Conservation (phyloP, 208 protist genomes). For the Wallacemonas rigidus region DNA sequence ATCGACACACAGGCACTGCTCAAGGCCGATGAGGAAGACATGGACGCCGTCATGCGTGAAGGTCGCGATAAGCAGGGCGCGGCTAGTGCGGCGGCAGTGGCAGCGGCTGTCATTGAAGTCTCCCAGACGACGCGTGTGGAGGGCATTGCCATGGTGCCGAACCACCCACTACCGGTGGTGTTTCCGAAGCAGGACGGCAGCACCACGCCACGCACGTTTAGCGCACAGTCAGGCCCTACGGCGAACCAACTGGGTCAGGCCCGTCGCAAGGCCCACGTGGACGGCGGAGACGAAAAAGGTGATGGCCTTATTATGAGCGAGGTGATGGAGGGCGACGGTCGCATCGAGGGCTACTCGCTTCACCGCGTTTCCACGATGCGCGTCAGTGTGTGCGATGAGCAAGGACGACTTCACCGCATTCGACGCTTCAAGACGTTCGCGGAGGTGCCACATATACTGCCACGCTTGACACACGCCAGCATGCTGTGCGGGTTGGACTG, state of each 20-base stretch:
- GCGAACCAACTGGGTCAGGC: slow-evolving; percentile 20
- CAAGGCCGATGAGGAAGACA: slow-evolving; percentile 47
- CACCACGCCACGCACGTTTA: slow-evolving; percentile 41
- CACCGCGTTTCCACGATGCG: slow-evolving; percentile 36
- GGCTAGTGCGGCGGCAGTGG: slow-evolving; percentile 60
- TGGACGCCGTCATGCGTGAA: slow-evolving; percentile 56
- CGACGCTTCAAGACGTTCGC: slow-evolving; percentile 50
- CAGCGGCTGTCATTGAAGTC: slow-evolving; percentile 59
- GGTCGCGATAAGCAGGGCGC: slow-evolving; percentile 62
- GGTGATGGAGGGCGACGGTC: slow-evolving; percentile 46
- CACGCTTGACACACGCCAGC: slow-evolving; percentile 40
- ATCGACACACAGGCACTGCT: slow-evolving; percentile 19
- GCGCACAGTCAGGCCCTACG: slow-evolving; percentile 48
- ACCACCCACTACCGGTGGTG: slow-evolving; percentile 62
- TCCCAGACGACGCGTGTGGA: slow-evolving; percentile 43
- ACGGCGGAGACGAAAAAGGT: slow-evolving; percentile 30
- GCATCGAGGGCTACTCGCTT: slow-evolving; percentile 36
- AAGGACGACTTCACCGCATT: slow-evolving; percentile 28
- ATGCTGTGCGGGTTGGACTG: slow-evolving; percentile 9
- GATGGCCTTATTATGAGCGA: slow-evolving; percentile 38
- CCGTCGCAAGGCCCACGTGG: slow-evolving; percentile 17
- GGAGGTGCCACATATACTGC: slow-evolving; percentile 46
- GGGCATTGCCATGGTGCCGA: slow-evolving; percentile 54
- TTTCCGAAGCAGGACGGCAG: slow-evolving; percentile 51
- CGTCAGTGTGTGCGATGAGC: slow-evolving; percentile 66